Evolutionary conservation across 352 stramenopile species (phyloP).

Genomic region (Globisporangium emineosum): DNA sequence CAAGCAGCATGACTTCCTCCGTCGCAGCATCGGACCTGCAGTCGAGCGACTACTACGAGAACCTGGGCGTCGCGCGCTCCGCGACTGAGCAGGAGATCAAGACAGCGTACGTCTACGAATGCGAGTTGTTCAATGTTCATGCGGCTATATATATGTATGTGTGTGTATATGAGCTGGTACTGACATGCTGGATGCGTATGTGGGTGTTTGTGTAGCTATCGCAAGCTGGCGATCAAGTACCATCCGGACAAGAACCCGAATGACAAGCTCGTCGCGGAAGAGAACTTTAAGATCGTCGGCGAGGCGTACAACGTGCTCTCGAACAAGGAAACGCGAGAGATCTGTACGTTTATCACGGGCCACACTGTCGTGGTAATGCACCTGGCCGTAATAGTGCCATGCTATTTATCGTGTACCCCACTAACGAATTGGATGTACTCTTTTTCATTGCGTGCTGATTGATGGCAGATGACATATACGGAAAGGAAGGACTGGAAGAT

Average conservation of each 20-base stretch:
- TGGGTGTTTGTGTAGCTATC: conserved; percentile 53
- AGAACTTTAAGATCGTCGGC: conserved; percentile 94
- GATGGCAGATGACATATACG: conserved; percentile 87
- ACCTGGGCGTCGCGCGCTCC: conserved; percentile 64
- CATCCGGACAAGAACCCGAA: conserved; percentile 91
- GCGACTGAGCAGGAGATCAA: conserved; percentile 84
- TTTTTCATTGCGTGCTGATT: conserved; percentile 1
- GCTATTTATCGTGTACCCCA: neutral
- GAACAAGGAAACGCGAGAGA: conserved; percentile 86
- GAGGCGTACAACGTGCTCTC: conserved; percentile 94
- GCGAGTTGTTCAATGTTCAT: neutral
- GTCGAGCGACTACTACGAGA: conserved; percentile 86
- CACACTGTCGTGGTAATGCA: neutral
- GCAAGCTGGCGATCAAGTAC: conserved; percentile 92
- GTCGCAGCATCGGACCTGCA: conserved; percentile 42
- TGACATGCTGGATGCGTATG: neutral
- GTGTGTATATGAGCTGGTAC: no score
- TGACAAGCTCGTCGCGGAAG: conserved; percentile 79
- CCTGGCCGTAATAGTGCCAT: neutral
- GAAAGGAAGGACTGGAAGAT: conserved; percentile 89
- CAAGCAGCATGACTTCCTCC: conserved; percentile 4
- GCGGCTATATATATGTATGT: neutral
- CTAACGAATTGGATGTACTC: neutral
- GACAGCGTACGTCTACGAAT: conserved; percentile 53
- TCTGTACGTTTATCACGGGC: conserved; percentile 56